phyloP scores from a whole-genome alignment of 1,284 basidiomycete species.

The Omphalotus olearius region DNA sequence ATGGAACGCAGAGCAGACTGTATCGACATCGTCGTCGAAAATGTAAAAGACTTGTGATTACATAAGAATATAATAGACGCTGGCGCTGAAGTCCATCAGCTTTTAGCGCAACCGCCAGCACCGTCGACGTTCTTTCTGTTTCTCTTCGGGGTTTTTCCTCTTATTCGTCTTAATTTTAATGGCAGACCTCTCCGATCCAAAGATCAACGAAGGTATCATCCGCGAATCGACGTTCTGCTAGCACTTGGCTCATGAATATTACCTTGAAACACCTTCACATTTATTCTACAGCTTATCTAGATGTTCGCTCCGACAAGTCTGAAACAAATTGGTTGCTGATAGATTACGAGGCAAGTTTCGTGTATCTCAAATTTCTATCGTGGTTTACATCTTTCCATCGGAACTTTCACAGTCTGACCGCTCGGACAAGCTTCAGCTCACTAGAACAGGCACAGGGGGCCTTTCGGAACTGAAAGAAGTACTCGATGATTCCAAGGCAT shows the following conservation, averaged over 20 bases:
- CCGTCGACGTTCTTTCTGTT: constrained; percentile 13
- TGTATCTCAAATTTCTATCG: no score
- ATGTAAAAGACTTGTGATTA: background rate
- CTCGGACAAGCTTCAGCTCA: constrained; percentile 78
- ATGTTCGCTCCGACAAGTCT: constrained; percentile 78
- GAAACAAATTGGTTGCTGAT: constrained; percentile 68
- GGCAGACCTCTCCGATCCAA: constrained; percentile 80
- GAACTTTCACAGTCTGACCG: constrained; percentile 55
- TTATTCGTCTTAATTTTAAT: constrained; percentile 35
- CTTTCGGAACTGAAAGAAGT: constrained; percentile 73
- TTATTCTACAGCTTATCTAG: constrained; percentile 66
- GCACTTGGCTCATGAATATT: background rate
- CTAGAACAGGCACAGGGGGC: constrained; percentile 75
- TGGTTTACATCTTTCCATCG: no score
- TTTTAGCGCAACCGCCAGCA: background rate
- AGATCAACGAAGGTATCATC: constrained; percentile 69
- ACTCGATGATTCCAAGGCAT: constrained; percentile 72
- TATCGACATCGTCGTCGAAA: constrained; percentile 1
- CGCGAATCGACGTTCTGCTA: constrained; percentile 10
- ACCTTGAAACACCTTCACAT: background rate
- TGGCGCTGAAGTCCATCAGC: background rate
- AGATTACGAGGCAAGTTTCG: no score
- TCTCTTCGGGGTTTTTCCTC: constrained; percentile 18
- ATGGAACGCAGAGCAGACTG: background rate
- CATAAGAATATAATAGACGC: background rate